phyloP scores from a whole-genome alignment of 2,329 filamentous ascomycete genomes.

The Exophiala calicioides region DNA sequence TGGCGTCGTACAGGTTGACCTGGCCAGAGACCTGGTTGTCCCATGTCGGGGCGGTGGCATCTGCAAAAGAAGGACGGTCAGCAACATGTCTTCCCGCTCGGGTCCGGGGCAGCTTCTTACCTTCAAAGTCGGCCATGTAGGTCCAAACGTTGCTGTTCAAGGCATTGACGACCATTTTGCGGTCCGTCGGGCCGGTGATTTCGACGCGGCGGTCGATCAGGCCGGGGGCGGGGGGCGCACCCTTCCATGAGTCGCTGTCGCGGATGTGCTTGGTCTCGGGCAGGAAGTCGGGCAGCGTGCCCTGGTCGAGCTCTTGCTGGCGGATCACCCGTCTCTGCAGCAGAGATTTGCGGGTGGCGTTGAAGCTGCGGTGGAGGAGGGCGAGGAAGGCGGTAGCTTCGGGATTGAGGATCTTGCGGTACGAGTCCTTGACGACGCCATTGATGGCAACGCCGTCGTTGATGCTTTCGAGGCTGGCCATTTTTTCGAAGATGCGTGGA shows the following conservation, averaged over 20 bases:
- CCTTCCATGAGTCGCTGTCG: constrained; percentile 91
- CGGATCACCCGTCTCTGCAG: constrained; percentile 82
- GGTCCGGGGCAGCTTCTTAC: constrained; percentile 54
- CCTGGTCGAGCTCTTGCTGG: constrained; percentile 91
- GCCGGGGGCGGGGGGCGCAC: constrained; percentile 85
- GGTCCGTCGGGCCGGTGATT: constrained; percentile 94
- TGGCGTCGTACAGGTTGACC: constrained; percentile 95
- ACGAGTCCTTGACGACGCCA: constrained; percentile 72
- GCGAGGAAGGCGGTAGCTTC: constrained; percentile 89
- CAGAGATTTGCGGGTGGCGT: constrained; percentile 80
- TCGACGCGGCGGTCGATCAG: constrained; percentile 91
- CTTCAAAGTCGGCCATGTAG: constrained; percentile 99
- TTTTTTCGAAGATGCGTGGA: constrained; percentile 39
- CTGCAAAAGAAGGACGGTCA: constrained; percentile 57
- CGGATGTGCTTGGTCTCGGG: constrained; percentile 95
- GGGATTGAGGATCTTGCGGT: constrained; percentile 88
- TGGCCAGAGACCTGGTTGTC: constrained; percentile 99
- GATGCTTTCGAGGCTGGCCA: constrained; percentile 72
- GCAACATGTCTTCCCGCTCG: neutral
- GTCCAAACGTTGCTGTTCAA: constrained; percentile 96
- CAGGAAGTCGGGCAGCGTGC: constrained; percentile 86
- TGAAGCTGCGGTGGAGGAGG: constrained; percentile 92
- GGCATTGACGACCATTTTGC: constrained; percentile 99
- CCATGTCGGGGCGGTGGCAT: constrained; percentile 95
- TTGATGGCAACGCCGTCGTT: constrained; percentile 87